Evolutionary conservation across 108 stramenopile species (phyloP), one percentile per base, ranked within the genome.

Genomic region (Pseudonitzschia delicatissima): DNA sequence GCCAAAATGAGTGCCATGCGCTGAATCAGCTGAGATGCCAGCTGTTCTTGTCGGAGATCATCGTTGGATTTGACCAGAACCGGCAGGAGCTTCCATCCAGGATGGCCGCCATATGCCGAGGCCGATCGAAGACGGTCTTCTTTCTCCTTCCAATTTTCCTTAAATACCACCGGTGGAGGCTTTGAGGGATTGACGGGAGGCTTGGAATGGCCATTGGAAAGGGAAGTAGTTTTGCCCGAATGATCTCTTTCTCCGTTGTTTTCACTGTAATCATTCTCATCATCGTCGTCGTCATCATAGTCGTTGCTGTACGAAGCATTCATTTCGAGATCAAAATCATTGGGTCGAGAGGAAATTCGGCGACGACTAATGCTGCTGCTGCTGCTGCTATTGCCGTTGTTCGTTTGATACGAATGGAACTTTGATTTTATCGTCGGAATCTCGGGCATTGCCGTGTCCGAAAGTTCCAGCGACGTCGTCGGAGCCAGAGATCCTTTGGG

Each of bases 31-130:
- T 98, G 97, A 1, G 96, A 81, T 13, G 91, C 93, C 0, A 95
- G 72, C 72, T 96, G 93, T 72, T 99, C 98, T 70, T 99, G 98
- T 12, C 98, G 83, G 55, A 98, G 82, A 62, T 99, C 98, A 67
- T 98, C 98, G 66, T 97, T 96, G 44, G 91, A 87, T 79, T 99
- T 99, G 28, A 99, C 85, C 40, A 99, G 82, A 50, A 99, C 83
- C 26, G 96, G 95, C 39, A 96, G 69, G 18, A 99, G 68, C 42
- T 92, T 78, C 96, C 97, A 98, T 23, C 90, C 88, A 35, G 93
- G 86, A 72, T 87, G 79, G 27, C 79, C 77, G n/a, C 96, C 96
- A 50, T 81, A 90, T 20, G 81, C 78, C 35, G 91, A 94, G 29
- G 77, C 78, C 9, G 81, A 68, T 35, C 95, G 78, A 12, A 98